Percentiles rank a stretch among this genome's conserved stretches.
Evolutionary conservation across 306 rosid genomes (phyloP).

Genomic region (Luffa aegyptiaca): DNA sequence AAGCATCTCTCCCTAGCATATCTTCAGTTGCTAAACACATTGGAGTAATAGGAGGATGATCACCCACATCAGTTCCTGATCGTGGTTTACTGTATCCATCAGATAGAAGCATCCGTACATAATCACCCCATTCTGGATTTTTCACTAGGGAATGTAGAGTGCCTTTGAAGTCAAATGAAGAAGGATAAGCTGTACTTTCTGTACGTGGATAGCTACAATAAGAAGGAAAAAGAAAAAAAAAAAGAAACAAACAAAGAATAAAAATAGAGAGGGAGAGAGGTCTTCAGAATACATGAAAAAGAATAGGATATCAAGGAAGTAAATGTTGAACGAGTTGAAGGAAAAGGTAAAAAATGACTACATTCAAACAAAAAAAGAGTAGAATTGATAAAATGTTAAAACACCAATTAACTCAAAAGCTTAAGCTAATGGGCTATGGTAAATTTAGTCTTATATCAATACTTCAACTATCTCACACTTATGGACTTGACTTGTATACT

Average conservation of each 20-base stretch:
- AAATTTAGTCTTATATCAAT: no score
- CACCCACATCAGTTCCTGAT: constrained; percentile 79
- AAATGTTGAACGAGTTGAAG: not conserved
- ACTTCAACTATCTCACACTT: no score
- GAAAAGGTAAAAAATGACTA: not conserved
- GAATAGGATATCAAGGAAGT: not conserved
- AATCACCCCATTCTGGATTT: constrained; percentile 64
- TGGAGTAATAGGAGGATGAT: constrained; percentile 97
- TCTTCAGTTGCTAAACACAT: constrained; percentile 74
- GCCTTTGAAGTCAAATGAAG: constrained; percentile 81
- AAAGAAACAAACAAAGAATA: not conserved
- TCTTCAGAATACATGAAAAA: not conserved
- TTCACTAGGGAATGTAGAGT: constrained; percentile 57
- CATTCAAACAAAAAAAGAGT: not conserved
- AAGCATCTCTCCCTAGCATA: constrained; percentile 73
- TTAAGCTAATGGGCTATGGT: no score
- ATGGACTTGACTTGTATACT: no score
- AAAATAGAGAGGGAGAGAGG: not conserved
- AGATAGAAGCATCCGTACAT: constrained; percentile 50
- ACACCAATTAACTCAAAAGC: no score
- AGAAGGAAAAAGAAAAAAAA: not conserved
- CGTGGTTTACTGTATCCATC: constrained; percentile 69
- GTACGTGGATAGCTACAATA: constrained; percentile 87
- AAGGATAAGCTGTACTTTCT: constrained; percentile 88
- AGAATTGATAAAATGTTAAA: not conserved